Evolutionary conservation across 352 stramenopile genomes (phyloP).

Genomic region (Pythium aquatile): DNA sequence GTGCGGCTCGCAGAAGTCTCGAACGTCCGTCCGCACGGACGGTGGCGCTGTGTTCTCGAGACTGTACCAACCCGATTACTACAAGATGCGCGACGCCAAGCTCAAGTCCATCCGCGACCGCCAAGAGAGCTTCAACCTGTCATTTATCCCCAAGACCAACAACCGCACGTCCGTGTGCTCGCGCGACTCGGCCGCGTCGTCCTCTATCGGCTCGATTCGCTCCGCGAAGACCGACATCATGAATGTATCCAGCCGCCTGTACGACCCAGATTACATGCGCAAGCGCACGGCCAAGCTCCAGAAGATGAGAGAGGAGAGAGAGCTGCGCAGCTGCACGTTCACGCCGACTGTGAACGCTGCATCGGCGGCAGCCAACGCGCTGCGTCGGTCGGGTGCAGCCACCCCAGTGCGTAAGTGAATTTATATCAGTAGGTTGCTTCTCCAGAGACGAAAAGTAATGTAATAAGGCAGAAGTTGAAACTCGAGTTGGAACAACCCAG

Average conservation of each 20-base stretch:
- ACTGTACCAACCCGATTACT: slow-evolving; percentile 82
- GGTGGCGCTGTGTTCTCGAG: slow-evolving; percentile 79
- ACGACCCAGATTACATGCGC: slow-evolving; percentile 81
- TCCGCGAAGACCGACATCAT: slow-evolving; percentile 79
- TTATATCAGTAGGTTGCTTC: slow-evolving; percentile 18
- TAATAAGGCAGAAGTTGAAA: not conserved
- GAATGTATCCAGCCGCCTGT: slow-evolving; percentile 76
- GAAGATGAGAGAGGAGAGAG: slow-evolving; percentile 71
- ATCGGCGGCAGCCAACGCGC: slow-evolving; percentile 20
- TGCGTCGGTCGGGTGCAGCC: slow-evolving; percentile 7
- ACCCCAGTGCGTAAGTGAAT: slow-evolving; percentile 32
- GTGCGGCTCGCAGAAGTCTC: slow-evolving; percentile 70
- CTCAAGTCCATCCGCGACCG: slow-evolving; percentile 60
- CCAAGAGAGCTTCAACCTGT: slow-evolving; percentile 54
- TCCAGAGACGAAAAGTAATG: not conserved
- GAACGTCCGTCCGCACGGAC: slow-evolving; percentile 72
- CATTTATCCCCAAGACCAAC: slow-evolving; percentile 64
- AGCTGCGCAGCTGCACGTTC: slow-evolving; percentile 83
- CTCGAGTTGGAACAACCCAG: not conserved
- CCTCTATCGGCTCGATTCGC: slow-evolving; percentile 52
- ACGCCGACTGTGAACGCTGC: slow-evolving; percentile 55
- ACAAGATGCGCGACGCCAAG: slow-evolving; percentile 77
- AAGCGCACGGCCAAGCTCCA: slow-evolving; percentile 78
- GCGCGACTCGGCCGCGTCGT: slow-evolving; percentile 62
- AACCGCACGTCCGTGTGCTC: slow-evolving; percentile 56